phyloP scores from a whole-genome alignment of 192 early-diverging fungal species.

The Coemansia sp. region DNA sequence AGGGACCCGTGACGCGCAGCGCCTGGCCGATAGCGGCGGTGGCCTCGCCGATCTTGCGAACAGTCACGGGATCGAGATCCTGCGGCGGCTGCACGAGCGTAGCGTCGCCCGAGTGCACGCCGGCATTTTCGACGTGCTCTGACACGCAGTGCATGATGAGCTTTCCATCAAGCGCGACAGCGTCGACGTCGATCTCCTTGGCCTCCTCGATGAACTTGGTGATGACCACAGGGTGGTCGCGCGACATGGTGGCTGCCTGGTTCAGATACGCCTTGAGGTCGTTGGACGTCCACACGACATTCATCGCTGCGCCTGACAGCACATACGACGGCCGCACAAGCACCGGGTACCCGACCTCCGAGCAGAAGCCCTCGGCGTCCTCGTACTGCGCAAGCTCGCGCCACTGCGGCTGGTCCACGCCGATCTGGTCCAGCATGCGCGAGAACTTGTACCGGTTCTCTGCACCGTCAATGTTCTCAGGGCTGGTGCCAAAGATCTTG shows the following conservation, averaged over 20 bases:
- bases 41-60: constrained; percentile 88
- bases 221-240: constrained; percentile 95
- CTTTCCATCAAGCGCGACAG: constrained; percentile 93
- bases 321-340: constrained; percentile 98
- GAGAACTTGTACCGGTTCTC: constrained; percentile 99
- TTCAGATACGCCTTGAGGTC: constrained; percentile 85
- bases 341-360: constrained; percentile 90
- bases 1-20: constrained; percentile 94
- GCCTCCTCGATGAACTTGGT: constrained; percentile 98
- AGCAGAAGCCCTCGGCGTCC: constrained; percentile 85
- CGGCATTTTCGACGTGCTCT: constrained; percentile 99
- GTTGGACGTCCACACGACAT: constrained; percentile 82
- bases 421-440: constrained; percentile 92
- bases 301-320: constrained; percentile 98
- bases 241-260: constrained; percentile 89
- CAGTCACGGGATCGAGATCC: constrained; percentile 92
- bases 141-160: constrained; percentile 92
- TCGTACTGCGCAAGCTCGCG: constrained; percentile 88
- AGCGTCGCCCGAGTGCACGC: constrained; percentile 98
- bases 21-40: constrained; percentile 91
- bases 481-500: constrained; percentile 91
- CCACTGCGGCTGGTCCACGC: constrained; percentile 97
- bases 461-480: constrained; percentile 95
- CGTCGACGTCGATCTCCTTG: constrained; percentile 98
- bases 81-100: constrained; percentile 94